Base-by-base conservation (phyloP, 225 moss, liverwort and hornwort species). In the Sphagnum contortum region DNA sequence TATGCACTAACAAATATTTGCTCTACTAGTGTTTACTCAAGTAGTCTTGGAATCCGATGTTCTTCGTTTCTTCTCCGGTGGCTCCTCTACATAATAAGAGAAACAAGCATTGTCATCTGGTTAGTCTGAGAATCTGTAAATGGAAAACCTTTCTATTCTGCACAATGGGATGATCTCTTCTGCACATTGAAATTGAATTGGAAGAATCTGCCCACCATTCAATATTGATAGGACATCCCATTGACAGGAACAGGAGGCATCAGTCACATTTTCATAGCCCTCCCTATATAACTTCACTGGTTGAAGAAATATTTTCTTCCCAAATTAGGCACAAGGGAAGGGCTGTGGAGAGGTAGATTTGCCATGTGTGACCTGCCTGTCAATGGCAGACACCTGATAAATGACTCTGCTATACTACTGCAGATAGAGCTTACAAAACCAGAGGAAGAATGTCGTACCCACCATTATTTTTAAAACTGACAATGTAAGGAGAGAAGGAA, bases 51-150 rank as follows among this genome's bases (percentile, higher is more conserved):
- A 29, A 29, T 45, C 61, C 46, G 80, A 72, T 8, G 61, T 63
- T 57, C 61, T 80, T 72, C 83, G 74, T n/a, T 72, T 74, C 77
- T 83, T 83, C 80, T 83, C 83, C 53, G 72, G 68, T 4, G 80
- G 83, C 59, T 77, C 80, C 65, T 73, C 80, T 56, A 57, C 66
- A 66, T 12, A 12, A 52, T 6, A 56, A 53, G 6, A 55, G 55
- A 11, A 47, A 3, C 5, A 44, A 48, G 46, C n/a, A 44, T 4
- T 47, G 14, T 9, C 48, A 47, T 5, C 14, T 4, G 48, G 29
- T 29, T 29, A 29, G 29, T 29, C 29, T 29, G 29, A 29, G 29
- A 29, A 29, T 29, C 29, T 29, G 29, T 29, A 29, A 29, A 48
- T 13, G 13, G 12, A 63, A 50, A 4, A 48, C 49, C 63, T n/a